phyloP scores from a whole-genome alignment of 352 stramenopile genomes.

The Pythium chondricola region DNA sequence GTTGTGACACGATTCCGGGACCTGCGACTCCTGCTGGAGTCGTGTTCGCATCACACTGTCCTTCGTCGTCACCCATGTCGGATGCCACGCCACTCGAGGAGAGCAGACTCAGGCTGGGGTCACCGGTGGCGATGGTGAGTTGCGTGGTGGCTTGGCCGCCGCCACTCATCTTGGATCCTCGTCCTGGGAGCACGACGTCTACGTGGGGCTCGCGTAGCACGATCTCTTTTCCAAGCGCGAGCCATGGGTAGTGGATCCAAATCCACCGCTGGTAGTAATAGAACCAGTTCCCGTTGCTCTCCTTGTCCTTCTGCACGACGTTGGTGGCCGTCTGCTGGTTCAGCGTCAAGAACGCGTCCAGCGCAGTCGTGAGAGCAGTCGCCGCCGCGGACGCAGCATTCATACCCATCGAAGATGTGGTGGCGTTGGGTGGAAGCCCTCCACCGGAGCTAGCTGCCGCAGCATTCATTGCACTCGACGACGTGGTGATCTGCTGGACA shows the following conservation, averaged over 20 bases:
- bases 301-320: constrained; percentile 34
- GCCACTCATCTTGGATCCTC: not conserved
- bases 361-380: constrained; percentile 7
- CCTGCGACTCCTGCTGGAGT: not conserved
- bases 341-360: constrained; percentile 23
- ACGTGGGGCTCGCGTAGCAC: constrained; percentile 40
- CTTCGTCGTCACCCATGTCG: constrained; percentile 6
- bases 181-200: constrained; percentile 5
- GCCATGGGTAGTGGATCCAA: constrained; percentile 92
- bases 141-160: not conserved
- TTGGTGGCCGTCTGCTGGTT: constrained; percentile 14
- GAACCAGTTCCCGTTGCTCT: constrained; percentile 52
- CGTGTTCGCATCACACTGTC: not conserved
- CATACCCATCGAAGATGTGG: constrained; percentile 20
- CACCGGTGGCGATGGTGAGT: not conserved
- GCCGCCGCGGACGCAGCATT: constrained; percentile 25
- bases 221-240: constrained; percentile 75
- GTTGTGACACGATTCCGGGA: not conserved
- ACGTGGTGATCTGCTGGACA: constrained; percentile 22
- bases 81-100: not conserved
- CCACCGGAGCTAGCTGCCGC: constrained; percentile 3
- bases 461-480: constrained; percentile 9
- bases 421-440: constrained; percentile 8
- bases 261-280: constrained; percentile 91
- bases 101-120: not conserved